Conservation (phyloP, 2,329 filamentous ascomycete genomes). For the Hansfordia pulvinata region DNA sequence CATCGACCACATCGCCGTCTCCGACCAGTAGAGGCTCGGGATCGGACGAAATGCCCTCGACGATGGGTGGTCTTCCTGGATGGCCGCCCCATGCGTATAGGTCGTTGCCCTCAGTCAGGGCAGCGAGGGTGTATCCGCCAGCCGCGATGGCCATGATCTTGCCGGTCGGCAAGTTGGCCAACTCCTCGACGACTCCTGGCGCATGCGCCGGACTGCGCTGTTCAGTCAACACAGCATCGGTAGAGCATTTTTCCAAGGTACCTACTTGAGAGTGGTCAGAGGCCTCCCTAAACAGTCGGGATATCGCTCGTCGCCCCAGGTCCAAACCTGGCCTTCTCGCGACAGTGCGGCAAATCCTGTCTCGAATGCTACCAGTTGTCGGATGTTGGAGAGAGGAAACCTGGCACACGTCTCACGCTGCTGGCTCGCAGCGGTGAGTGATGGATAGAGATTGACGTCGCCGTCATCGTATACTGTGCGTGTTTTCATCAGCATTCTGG, state of each 20-base stretch:
- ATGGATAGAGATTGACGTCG: conserved; percentile 15
- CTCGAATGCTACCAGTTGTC: conserved; percentile 31
- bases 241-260: conserved; percentile 4
- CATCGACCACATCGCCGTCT: conserved; percentile 37
- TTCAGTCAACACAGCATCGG: conserved; percentile 5
- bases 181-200: conserved; percentile 31
- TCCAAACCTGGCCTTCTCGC: conserved; percentile 28
- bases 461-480: conserved; percentile 12
- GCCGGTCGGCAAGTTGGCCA: conserved; percentile 35
- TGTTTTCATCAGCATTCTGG: conserved; percentile 4
- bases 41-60: conserved; percentile 13
- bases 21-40: conserved; percentile 33
- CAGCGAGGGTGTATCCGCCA: conserved; percentile 42
- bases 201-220: conserved; percentile 25
- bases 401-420: too few relatives aligned
- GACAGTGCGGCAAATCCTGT: conserved; percentile 34
- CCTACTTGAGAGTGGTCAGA: conserved; percentile 9
- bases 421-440: conserved; percentile 4
- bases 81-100: conserved; percentile 50
- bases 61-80: conserved; percentile 18
- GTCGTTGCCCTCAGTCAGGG: conserved; percentile 41
- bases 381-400: conserved; percentile 18
- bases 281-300: conserved; percentile 40
- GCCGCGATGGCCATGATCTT: conserved; percentile 38
- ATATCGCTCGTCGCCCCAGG: conserved; percentile 46